Evolutionary conservation across 1,139 yeast genomes (phyloP).

Genomic region (Yamadazyma sp.): DNA sequence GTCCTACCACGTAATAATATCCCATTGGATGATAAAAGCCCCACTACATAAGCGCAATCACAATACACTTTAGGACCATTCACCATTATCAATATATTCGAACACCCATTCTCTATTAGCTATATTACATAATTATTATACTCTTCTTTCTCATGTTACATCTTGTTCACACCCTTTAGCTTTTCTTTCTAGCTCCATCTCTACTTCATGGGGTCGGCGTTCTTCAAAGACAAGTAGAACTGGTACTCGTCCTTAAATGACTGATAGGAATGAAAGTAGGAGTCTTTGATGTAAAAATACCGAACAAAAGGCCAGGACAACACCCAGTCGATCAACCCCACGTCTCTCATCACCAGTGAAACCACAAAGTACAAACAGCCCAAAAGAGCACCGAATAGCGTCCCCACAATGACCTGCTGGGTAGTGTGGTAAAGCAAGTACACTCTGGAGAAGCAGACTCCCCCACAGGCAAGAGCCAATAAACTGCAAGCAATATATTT

Average conservation of each 20-base stretch:
- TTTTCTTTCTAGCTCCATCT: background rate
- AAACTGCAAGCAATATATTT: conserved; percentile 23
- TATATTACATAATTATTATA: no score
- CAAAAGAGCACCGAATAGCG: conserved; percentile 56
- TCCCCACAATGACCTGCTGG: conserved; percentile 75
- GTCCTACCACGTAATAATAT: no score
- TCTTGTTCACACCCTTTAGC: no score
- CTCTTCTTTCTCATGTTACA: no score
- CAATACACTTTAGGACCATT: no score
- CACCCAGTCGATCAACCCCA: conserved; percentile 62
- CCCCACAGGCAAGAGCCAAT: conserved; percentile 30
- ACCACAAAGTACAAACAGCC: conserved; percentile 61
- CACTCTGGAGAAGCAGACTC: conserved; percentile 74
- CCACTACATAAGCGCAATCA: no score
- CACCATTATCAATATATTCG: no score
- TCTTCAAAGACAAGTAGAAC: conserved; percentile 15
- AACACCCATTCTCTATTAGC: no score
- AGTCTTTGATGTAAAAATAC: conserved; percentile 57
- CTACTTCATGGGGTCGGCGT: conserved; percentile 1
- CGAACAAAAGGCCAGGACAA: conserved; percentile 48
- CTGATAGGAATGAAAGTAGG: conserved; percentile 44
- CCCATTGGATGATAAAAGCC: no score
- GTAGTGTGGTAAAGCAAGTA: conserved; percentile 75
- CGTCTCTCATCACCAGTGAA: conserved; percentile 53
- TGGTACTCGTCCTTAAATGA: conserved; percentile 40